Evolutionary conservation across 2,329 filamentous ascomycete species (phyloP).

Genomic region (Venturiaceae sp.): DNA sequence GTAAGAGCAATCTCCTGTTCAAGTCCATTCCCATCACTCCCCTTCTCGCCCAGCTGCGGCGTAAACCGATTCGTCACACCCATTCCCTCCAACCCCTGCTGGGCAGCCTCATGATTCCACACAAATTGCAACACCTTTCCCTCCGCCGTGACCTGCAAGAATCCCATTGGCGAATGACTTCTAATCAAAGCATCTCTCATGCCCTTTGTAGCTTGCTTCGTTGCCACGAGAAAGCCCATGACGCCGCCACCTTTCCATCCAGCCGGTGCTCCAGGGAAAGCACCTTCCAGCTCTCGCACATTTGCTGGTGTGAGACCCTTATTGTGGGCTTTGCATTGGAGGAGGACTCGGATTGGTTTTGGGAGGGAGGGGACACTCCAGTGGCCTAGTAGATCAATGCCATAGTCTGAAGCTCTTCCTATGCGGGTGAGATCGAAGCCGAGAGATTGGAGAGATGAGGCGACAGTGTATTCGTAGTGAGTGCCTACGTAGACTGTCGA

Average conservation of each 20-base stretch:
- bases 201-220: constrained; percentile 65
- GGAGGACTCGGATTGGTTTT: constrained; percentile 29
- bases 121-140: constrained; percentile 58
- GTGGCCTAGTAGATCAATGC: constrained; percentile 64
- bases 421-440: constrained; percentile 57
- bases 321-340: constrained; percentile 61
- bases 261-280: constrained; percentile 61
- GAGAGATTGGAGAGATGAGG: constrained; percentile 44
- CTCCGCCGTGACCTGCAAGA: constrained; percentile 48
- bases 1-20: constrained; percentile 5
- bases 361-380: constrained; percentile 47
- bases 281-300: constrained; percentile 70
- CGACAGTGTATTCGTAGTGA: constrained; percentile 65
- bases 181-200: constrained; percentile 61
- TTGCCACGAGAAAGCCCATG: constrained; percentile 61
- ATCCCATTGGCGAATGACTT: constrained; percentile 63
- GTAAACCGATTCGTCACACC: constrained; percentile 23
- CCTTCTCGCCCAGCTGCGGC: not conserved
- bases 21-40: not conserved
- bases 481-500: constrained; percentile 62
- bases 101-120: constrained; percentile 59
- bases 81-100: constrained; percentile 50
- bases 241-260: constrained; percentile 56
- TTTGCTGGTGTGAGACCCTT: constrained; percentile 44
- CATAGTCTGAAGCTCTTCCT: constrained; percentile 57